These are phyloP conservation scores for Prasinococcaceae sp. DNA, from an alignment of 139 green algal genomes.

Conservation along the genomic window DNA sequence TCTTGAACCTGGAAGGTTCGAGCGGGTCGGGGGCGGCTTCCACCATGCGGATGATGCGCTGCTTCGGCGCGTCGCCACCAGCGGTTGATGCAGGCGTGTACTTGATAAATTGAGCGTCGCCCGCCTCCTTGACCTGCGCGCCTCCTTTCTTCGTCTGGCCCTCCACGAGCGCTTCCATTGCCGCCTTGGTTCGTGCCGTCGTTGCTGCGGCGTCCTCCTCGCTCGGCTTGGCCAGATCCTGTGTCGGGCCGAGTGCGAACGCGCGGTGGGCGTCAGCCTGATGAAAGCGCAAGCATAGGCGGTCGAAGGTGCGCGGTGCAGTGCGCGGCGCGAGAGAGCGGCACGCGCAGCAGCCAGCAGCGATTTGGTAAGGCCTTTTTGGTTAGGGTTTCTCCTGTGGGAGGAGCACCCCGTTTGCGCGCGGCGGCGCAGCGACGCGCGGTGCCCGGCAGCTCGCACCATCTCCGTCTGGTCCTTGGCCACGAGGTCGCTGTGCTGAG, in stretches of 20 bases:
- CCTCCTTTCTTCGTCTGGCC: conserved; percentile 57
- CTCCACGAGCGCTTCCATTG: conserved; percentile 43
- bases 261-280: no score
- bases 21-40: conserved; percentile 90
- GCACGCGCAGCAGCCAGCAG: no score
- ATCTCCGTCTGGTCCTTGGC: conserved; percentile 1
- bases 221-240: conserved; percentile 48
- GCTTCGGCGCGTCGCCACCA: conserved; percentile 43
- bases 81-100: conserved; percentile 79
- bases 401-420: no score
- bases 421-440: no score
- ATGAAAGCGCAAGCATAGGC: no score
- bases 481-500: conserved; percentile 61
- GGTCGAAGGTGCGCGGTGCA: no score
- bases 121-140: conserved; percentile 60
- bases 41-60: conserved; percentile 94
- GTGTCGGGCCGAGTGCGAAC: no score
- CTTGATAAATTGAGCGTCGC: conserved; percentile 74
- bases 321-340: no score
- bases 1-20: conserved; percentile 90
- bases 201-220: conserved; percentile 55
- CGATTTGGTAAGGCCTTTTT: no score
- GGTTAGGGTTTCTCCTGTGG: no score
- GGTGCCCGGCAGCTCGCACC: no score
- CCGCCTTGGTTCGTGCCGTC: conserved; percentile 11